Conservation (phyloP, 768 basidiomycete species). For the Hypsizygus marmoreus region DNA sequence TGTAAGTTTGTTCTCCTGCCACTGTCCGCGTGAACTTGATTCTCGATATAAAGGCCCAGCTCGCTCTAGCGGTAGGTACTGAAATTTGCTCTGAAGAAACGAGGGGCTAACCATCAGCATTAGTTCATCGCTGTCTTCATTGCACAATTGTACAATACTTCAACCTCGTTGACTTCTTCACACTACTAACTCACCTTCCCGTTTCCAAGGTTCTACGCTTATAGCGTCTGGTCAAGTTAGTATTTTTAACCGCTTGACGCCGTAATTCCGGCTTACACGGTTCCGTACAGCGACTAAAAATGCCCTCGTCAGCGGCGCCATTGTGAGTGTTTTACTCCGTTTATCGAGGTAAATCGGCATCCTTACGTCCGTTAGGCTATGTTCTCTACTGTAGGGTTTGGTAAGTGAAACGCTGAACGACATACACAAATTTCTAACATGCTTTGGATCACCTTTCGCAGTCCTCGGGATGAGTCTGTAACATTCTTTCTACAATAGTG, state of each 20-base stretch:
- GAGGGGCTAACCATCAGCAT: not conserved
- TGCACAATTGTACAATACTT: slow-evolving; percentile 9
- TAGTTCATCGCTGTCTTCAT: slow-evolving; percentile 15
- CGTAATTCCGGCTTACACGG: not conserved
- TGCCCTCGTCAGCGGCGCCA: slow-evolving; percentile 7
- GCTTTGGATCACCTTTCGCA: no score
- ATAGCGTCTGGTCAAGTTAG: slow-evolving; percentile 14
- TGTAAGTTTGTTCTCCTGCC: not conserved
- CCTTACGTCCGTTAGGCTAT: slow-evolving; percentile 6
- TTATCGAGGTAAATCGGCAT: not conserved
- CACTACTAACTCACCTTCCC: not conserved
- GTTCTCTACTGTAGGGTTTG: slow-evolving; percentile 12
- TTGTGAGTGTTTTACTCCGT: not conserved
- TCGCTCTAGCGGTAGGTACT: slow-evolving; percentile 15
- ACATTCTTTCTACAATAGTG: not conserved
- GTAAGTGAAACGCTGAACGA: not conserved
- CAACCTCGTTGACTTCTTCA: not conserved
- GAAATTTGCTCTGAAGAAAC: not conserved
- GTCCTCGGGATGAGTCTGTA: slow-evolving; percentile 16
- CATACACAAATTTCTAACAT: not conserved
- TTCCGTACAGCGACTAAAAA: slow-evolving; percentile 17
- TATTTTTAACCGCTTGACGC: not conserved
- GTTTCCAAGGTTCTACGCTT: slow-evolving; percentile 18
- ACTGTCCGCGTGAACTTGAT: not conserved
- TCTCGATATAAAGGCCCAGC: slow-evolving; percentile 7